These are phyloP conservation scores for Veloboletus limbatus DNA, from an alignment of 1,284 basidiomycete species.

Conservation along the genomic window DNA sequence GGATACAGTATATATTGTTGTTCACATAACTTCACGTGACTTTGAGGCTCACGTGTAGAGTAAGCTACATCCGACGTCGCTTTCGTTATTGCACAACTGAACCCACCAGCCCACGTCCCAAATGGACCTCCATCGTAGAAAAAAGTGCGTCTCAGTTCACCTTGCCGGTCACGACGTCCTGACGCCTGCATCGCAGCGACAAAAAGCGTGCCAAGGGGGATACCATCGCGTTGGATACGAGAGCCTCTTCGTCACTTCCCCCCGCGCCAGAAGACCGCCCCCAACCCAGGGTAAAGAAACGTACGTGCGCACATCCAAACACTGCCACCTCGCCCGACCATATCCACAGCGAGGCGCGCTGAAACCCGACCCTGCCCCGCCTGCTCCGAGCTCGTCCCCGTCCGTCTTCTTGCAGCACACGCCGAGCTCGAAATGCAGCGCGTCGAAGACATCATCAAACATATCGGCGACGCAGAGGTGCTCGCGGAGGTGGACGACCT, in stretches of 20 bases:
- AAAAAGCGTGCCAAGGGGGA: constrained; percentile 26
- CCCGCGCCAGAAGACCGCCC: constrained; percentile 19
- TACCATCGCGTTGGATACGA: constrained; percentile 1
- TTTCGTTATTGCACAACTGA: too few species aligned
- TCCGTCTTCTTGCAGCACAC: constrained; percentile 63
- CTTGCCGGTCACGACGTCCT: constrained; percentile 4
- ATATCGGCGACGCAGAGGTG: constrained; percentile 53
- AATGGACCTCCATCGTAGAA: constrained; percentile 11
- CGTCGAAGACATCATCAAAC: constrained; percentile 60
- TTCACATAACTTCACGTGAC: too few species aligned
- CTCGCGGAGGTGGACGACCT: constrained; percentile 41
- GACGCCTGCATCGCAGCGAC: constrained; percentile 14
- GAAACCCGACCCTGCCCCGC: constrained; percentile 72
- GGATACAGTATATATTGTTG: too few species aligned
- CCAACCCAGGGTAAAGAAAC: constrained; percentile 25
- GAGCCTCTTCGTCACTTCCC: constrained; percentile 31
- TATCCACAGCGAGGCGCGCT: constrained; percentile 60
- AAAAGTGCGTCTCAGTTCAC: constrained; percentile 20
- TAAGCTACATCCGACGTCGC: constrained; percentile 26
- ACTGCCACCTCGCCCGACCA: constrained; percentile 50
- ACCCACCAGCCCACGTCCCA: not conserved
- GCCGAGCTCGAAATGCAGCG: constrained; percentile 61
- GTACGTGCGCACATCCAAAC: constrained; percentile 19
- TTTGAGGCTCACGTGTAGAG: too few species aligned
- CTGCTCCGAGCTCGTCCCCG: constrained; percentile 65